These are phyloP conservation scores for Aspergillus niger DNA, from an alignment of 2,329 filamentous ascomycete genomes.

Conservation along the genomic window DNA sequence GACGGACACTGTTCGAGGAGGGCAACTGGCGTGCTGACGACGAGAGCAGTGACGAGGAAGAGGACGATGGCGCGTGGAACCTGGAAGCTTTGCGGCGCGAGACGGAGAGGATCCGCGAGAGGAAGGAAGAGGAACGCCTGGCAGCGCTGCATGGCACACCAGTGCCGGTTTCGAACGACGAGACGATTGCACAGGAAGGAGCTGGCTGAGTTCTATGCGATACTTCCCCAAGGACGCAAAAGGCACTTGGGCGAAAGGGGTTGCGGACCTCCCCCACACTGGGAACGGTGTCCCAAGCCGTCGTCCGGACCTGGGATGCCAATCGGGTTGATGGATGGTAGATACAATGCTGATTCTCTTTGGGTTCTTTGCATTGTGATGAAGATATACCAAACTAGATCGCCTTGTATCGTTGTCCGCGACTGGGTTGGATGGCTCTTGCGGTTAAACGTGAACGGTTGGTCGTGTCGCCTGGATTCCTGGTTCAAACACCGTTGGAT, in stretches of 20 bases:
- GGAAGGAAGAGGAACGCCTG: slow-evolving; percentile 75
- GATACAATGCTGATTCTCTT: slow-evolving; percentile 24
- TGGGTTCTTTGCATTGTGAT: slow-evolving; percentile 8
- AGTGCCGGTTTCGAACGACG: slow-evolving; percentile 24
- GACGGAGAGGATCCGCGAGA: slow-evolving; percentile 73
- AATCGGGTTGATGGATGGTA: slow-evolving; percentile 30
- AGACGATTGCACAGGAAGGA: slow-evolving; percentile 26
- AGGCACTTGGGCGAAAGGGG: slow-evolving; percentile 31
- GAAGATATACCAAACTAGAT: slow-evolving; percentile 12
- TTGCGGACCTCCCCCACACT: slow-evolving; percentile 27
- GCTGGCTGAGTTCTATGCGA: slow-evolving; percentile 29
- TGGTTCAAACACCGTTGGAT: slow-evolving; percentile 8
- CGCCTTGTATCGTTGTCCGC: slow-evolving; percentile 25
- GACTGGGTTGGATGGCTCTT: slow-evolving; percentile 26
- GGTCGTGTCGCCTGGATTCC: slow-evolving; percentile 21
- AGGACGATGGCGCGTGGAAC: slow-evolving; percentile 63
- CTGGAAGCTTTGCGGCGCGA: slow-evolving; percentile 79
- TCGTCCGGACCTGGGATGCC: slow-evolving; percentile 25
- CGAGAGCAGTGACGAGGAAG: slow-evolving; percentile 64
- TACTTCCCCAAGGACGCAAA: slow-evolving; percentile 23
- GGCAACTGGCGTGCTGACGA: slow-evolving; percentile 79
- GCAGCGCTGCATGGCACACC: slow-evolving; percentile 37
- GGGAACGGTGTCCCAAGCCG: slow-evolving; percentile 23
- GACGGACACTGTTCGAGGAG: slow-evolving; percentile 92
- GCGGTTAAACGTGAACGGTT: slow-evolving; percentile 23